Base-by-base conservation (phyloP, 2,329 filamentous ascomycete genomes). In the Colletotrichum chlorophyti region DNA sequence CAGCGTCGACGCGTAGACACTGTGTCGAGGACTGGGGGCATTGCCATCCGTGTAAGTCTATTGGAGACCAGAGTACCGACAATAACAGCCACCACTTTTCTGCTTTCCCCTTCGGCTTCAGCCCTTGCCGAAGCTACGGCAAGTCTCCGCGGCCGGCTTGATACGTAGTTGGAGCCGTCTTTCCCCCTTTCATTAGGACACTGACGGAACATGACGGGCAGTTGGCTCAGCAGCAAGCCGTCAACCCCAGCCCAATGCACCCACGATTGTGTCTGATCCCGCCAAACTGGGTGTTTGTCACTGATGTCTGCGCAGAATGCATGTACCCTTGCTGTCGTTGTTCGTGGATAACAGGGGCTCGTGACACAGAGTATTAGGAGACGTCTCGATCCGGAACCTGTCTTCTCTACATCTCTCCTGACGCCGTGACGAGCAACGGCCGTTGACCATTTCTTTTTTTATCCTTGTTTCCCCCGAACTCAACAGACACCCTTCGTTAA, bases 11-110 rank as follows among this genome's bases (percentile, higher is more conserved):
- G 51, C 57, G 49, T 50, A 52, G 57, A 49, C 45, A 15, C 23
- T 49, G 23, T 10, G 34, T 42, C 14, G 31, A 43, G 55, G 38
- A 49, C 35, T 41, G 43, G 31, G 34, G 38, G 32, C 15, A 23
- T 19, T 41, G 24, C 31, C 43, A 43, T 57, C 52, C 51, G 57
- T 60, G 57, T 60, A 60, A 60, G 57, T 60, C 51, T 43, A 60
- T 60, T 60, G 57, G 57, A 60, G 55, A 59, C 32, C 23, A 14
- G 8, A 14, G 43, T 29, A 37, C 31, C 6, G 12, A 49, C 8
- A 26, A 31, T 27, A 27, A 45, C 32, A 17, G n/a, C 52, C 15
- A 38, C 31, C n/a, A 23, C 27, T 37, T n/a, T 21, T 50, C 27
- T 41, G 34, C 49, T 51, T 34, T 45, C 17, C 21, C 41, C n/a